Conservation (phyloP, 2,329 filamentous ascomycete species). For the Byssochlamys sp. region DNA sequence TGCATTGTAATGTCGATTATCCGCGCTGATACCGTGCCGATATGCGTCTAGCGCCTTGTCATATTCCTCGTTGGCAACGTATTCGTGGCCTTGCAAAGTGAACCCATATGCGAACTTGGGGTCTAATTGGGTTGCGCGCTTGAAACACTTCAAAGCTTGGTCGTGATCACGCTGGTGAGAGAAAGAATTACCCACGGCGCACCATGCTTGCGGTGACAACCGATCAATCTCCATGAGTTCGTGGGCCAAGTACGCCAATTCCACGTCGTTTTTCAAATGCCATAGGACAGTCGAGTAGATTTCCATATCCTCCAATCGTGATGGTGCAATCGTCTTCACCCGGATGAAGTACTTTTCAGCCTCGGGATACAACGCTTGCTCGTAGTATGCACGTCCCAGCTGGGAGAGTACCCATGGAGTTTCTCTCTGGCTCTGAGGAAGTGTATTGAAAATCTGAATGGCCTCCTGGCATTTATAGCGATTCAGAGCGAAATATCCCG, state of each 20-base stretch:
- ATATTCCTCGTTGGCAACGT: slow-evolving; percentile 91
- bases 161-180: slow-evolving; percentile 88
- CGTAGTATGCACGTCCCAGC: slow-evolving; percentile 82
- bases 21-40: slow-evolving; percentile 72
- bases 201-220: slow-evolving; percentile 90
- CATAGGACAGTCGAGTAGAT: slow-evolving; percentile 98
- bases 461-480: slow-evolving; percentile 73
- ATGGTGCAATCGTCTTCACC: slow-evolving; percentile 69
- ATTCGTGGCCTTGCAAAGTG: slow-evolving; percentile 90
- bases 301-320: slow-evolving; percentile 87
- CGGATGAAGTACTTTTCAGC: slow-evolving; percentile 78
- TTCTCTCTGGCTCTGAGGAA: slow-evolving; percentile 68
- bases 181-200: slow-evolving; percentile 86
- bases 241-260: slow-evolving; percentile 84
- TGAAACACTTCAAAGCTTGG: slow-evolving; percentile 88
- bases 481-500: slow-evolving; percentile 66
- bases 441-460: slow-evolving; percentile 59
- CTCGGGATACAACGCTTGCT: slow-evolving; percentile 75
- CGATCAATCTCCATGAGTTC: slow-evolving; percentile 79
- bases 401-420: slow-evolving; percentile 90
- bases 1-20: slow-evolving; percentile 90
- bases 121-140: slow-evolving; percentile 81
- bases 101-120: slow-evolving; percentile 90
- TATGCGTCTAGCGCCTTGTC: slow-evolving; percentile 87
- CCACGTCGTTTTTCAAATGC: slow-evolving; percentile 86